Percentiles rank a stretch among this genome's conserved stretches.
phyloP scores from a whole-genome alignment of 202 grass and related monocot genomes.

The Zizania palustris region DNA sequence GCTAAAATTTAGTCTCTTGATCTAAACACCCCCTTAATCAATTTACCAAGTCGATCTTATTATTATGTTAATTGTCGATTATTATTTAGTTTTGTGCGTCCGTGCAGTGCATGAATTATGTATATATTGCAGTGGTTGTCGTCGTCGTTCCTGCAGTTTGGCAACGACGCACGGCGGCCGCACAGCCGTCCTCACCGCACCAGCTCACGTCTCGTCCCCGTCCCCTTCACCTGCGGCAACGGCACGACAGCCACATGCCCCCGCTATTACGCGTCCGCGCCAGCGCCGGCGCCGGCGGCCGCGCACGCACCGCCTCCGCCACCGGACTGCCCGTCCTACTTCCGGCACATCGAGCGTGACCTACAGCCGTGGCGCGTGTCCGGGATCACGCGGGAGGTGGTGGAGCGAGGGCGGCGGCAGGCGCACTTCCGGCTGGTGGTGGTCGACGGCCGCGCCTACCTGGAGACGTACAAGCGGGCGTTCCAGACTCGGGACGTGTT shows the following conservation, averaged over 20 bases:
- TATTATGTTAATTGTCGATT: no score
- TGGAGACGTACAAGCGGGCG: conserved; percentile 53
- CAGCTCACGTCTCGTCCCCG: neutral
- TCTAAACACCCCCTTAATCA: no score
- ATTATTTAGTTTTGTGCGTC: neutral
- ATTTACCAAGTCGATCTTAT: no score
- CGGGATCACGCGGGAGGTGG: conserved; percentile 53
- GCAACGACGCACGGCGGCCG: neutral
- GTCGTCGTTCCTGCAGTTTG: conserved; percentile 39
- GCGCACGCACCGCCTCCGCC: neutral
- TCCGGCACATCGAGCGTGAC: conserved; percentile 62
- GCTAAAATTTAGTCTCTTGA: no score
- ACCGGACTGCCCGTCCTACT: conserved; percentile 54
- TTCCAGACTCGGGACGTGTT: conserved; percentile 70
- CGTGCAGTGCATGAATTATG: neutral
- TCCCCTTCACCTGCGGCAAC: conserved; percentile 36
- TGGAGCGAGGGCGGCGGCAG: conserved; percentile 24
- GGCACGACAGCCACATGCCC: neutral
- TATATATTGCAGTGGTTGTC: no score
- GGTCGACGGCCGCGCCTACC: conserved; percentile 50
- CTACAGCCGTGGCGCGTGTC: conserved; percentile 49
- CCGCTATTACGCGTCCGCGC: neutral
- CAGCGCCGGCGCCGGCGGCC: neutral
- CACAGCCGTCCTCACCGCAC: conserved; percentile 11
- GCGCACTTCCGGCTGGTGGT: conserved; percentile 66